Evolutionary conservation across 257 asterid genomes (phyloP), one percentile per base, ranked within the genome.

Genomic region (Fraxinus quadrangulata): DNA sequence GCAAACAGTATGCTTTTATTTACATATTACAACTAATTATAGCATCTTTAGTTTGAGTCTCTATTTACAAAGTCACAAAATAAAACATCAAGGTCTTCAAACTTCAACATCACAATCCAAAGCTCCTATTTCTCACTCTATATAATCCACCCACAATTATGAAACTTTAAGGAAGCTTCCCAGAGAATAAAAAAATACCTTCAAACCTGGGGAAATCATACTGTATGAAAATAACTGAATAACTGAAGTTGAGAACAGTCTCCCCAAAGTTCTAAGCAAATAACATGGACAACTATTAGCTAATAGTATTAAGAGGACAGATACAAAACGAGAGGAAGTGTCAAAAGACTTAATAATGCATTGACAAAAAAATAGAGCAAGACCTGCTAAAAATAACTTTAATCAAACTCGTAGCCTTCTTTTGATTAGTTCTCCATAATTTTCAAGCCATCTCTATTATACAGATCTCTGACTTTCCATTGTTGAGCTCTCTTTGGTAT

Each of bases 371-470:
- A 6, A 36, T 6, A 36, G 39, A 6, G 39, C 39, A 36, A 7
- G 39, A 36, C 39, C 39, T 80, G 24, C 78, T 80, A 54, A 34
- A 24, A 77, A 74, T 81, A 88, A 93, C 96, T 88, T 84, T 83
- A 90, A 83, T 84, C 90, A 80, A 82, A 79, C 82, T 71, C 78
- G 21, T 81, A 84, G n/a, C 63, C 87, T 71, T 78, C 84, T 70
- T 84, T 82, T 39, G 72, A 79, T 33, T 74, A 85, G 67, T 84
- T 86, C 87, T 85, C 89, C 89, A 73, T 80, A 23, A 59, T 59
- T 80, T 83, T 74, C 75, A 77, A 56, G 80, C 86, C 89, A 79
- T 76, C 86, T 81, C 81, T 88, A 83, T 85, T 92, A 89, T 94
- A 83, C 85, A 88, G 91, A 85, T 72, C 75, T 80, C 86, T 78